Conservation (phyloP, 768 basidiomycete genomes). For the Hygrophorus russula region DNA sequence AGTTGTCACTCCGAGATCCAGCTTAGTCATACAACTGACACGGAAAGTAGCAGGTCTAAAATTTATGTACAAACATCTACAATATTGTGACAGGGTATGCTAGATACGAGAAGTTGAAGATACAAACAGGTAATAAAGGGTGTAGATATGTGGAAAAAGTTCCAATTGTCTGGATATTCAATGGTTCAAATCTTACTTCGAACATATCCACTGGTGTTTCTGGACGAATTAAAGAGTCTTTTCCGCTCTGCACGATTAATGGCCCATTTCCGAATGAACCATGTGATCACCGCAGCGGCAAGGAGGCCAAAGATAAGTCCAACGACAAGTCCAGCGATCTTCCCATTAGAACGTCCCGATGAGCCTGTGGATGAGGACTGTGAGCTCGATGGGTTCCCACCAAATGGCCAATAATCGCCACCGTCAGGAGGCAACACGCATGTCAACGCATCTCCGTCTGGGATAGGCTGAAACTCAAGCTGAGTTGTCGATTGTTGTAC, state of each 20-base stretch:
- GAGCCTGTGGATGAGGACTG: neutral
- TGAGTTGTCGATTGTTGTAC: slow-evolving; percentile 35
- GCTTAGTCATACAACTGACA: slow-evolving; percentile 2
- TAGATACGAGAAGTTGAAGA: neutral
- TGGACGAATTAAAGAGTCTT: slow-evolving; percentile 14
- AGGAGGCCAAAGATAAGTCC: slow-evolving; percentile 39
- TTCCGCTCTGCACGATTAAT: slow-evolving; percentile 19
- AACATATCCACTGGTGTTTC: slow-evolving; percentile 4
- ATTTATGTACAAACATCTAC: too few species aligned
- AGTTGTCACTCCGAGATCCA: neutral
- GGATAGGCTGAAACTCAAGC: slow-evolving; percentile 36
- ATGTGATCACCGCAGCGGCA: slow-evolving; percentile 26
- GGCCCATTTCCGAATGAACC: slow-evolving; percentile 40
- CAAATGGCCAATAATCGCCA: slow-evolving; percentile 67
- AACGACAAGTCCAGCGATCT: slow-evolving; percentile 36
- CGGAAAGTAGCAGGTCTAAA: too few species aligned
- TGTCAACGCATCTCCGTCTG: slow-evolving; percentile 45
- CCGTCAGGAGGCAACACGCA: slow-evolving; percentile 59
- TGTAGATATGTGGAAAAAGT: neutral
- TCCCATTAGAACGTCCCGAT: slow-evolving; percentile 19
- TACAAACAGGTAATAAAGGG: neutral
- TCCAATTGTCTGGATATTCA: neutral
- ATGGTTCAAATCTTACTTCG: neutral
- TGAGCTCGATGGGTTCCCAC: slow-evolving; percentile 29
- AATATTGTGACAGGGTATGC: neutral